Conservation (phyloP, 495 filamentous ascomycete species). For the Cladorrhinum samala region DNA sequence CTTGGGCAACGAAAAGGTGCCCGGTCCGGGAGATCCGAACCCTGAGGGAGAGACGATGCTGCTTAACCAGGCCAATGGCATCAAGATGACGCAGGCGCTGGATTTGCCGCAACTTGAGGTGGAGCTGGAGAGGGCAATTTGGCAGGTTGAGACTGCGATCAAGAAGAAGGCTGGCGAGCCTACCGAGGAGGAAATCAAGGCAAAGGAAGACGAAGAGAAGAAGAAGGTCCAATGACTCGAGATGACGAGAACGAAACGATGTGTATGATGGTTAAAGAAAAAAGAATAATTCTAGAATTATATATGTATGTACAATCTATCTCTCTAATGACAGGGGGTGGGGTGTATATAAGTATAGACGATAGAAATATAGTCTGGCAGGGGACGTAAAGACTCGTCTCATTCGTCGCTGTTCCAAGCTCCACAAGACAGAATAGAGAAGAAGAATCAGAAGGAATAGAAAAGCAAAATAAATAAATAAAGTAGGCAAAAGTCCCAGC, state of each 20-base stretch:
- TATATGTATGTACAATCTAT: neutral
- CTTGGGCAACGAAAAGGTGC: conserved; percentile 10
- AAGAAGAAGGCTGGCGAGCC: conserved; percentile 42
- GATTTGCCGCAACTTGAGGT: conserved; percentile 74
- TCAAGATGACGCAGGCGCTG: conserved; percentile 61
- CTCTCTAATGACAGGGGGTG: neutral
- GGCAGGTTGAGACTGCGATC: conserved; percentile 72
- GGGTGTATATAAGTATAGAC: conserved; percentile 5
- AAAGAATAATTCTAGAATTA: conserved; percentile 14
- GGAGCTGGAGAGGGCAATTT: conserved; percentile 85
- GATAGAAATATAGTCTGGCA: no score
- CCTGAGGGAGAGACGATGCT: conserved; percentile 51
- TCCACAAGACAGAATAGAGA: no score
- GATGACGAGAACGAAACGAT: neutral
- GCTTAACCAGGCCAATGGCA: conserved; percentile 53
- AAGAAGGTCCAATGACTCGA: conserved; percentile 18
- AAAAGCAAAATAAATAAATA: no score
- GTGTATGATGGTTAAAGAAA: neutral
- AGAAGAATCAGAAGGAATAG: no score
- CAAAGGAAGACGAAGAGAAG: conserved; percentile 12
- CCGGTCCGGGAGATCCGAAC: conserved; percentile 21
- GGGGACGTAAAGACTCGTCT: no score
- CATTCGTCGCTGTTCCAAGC: no score
- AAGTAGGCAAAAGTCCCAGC: no score
- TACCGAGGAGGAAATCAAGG: conserved; percentile 11